A percentile compares a stretch with the other conserved stretches of the same genome.
Conservation (phyloP, 768 basidiomycete species). For the Nidularia sp. region DNA sequence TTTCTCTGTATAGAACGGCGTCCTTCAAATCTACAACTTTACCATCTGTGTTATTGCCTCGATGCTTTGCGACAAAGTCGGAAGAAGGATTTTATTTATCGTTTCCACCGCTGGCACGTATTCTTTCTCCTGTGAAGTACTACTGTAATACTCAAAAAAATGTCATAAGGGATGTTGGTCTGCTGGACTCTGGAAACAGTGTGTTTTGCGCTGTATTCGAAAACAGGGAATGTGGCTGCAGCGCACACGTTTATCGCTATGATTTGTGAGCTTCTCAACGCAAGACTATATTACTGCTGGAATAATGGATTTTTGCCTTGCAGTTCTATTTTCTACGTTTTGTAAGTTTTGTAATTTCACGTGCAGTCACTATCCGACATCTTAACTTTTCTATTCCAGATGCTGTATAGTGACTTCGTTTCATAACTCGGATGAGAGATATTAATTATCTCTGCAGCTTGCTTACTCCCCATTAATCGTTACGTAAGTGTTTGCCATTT, state of each 20-base stretch:
- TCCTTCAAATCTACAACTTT: constrained; percentile 54
- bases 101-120: constrained; percentile 35
- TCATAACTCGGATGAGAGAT: background rate
- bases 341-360: background rate
- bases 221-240: constrained; percentile 32
- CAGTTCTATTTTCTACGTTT: background rate
- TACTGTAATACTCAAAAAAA: constrained; percentile 7
- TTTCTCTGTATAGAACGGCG: constrained; percentile 35
- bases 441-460: background rate
- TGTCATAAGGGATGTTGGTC: constrained; percentile 38
- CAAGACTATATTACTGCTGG: background rate
- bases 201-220: constrained; percentile 34
- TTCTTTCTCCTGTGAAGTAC: background rate
- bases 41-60: constrained; percentile 45
- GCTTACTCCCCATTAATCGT: background rate
- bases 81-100: constrained; percentile 47
- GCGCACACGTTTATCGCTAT: constrained; percentile 55
- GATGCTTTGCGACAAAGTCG: constrained; percentile 44
- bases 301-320: background rate
- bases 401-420: background rate
- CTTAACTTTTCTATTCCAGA: background rate
- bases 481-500: background rate
- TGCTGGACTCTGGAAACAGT: constrained; percentile 57
- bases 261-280: constrained; percentile 19
- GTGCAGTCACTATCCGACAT: background rate